A percentile compares a stretch with the other conserved stretches of the same genome.
Evolutionary conservation across 331 rosid species (phyloP).

Genomic region (Quercus phellos): DNA sequence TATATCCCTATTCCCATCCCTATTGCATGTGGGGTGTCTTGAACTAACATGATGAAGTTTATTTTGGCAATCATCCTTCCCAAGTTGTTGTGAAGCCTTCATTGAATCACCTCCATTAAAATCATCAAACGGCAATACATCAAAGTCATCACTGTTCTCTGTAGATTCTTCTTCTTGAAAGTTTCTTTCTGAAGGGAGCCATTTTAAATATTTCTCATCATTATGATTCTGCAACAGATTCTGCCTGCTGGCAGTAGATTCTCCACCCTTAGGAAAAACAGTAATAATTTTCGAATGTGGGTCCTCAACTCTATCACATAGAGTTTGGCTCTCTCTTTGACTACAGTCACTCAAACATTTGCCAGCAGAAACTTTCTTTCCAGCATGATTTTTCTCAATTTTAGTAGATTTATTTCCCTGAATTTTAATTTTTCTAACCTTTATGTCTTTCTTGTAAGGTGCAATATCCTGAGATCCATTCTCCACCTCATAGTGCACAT

Average conservation of each 20-base stretch:
- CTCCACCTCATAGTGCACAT: background rate
- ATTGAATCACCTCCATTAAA: conserved; percentile 46
- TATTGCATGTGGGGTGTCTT: conserved; percentile 54
- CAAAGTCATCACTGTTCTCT: conserved; percentile 46
- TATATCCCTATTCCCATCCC: conserved; percentile 50
- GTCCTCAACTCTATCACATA: conserved; percentile 30
- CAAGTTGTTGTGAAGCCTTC: conserved; percentile 50
- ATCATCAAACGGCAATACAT: conserved; percentile 38
- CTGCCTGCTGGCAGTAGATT: conserved; percentile 37
- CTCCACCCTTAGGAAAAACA: conserved; percentile 32
- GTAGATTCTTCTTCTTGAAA: conserved; percentile 50
- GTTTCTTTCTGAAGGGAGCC: conserved; percentile 37
- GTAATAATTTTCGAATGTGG: conserved; percentile 41
- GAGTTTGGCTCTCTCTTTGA: conserved; percentile 42
- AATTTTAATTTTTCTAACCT: conserved; percentile 55
- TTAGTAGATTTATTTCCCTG: conserved; percentile 47
- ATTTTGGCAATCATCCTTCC: conserved; percentile 60
- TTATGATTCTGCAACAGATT: conserved; percentile 50
- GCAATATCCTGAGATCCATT: conserved; percentile 29
- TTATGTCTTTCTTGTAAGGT: conserved; percentile 38
- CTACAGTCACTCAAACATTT: conserved; percentile 37
- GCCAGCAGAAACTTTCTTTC: conserved; percentile 39
- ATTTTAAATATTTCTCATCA: conserved; percentile 53
- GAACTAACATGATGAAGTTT: conserved; percentile 57
- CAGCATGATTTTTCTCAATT: conserved; percentile 33